A percentile compares a stretch with the other conserved stretches of the same genome.
Evolutionary conservation across 2,329 filamentous ascomycete species (phyloP).

Genomic region (Fusarium nanum): DNA sequence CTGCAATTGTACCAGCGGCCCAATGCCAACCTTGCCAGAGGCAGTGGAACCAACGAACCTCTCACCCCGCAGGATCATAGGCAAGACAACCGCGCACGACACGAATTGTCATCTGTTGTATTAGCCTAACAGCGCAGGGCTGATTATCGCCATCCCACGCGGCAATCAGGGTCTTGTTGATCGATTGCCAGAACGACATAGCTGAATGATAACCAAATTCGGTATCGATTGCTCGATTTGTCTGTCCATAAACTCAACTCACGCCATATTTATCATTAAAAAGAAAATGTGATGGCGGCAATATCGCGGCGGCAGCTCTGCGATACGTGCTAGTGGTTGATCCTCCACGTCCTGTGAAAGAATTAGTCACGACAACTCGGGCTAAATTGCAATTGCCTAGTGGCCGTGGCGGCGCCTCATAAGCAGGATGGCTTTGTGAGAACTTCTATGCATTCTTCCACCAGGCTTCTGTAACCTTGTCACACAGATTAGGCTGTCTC

Average conservation of each 20-base stretch:
- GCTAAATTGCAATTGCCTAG: constrained; percentile 28
- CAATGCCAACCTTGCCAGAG: constrained; percentile 11
- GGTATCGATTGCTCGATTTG: constrained; percentile 16
- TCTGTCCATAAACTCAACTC: constrained; percentile 34
- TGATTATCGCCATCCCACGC: constrained; percentile 19
- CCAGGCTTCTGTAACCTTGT: constrained; percentile 35
- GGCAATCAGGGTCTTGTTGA: constrained; percentile 6
- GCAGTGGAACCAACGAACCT: constrained; percentile 37
- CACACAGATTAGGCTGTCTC: constrained; percentile 30
- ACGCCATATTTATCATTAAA: constrained; percentile 40
- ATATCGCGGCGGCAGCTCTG: constrained; percentile 16
- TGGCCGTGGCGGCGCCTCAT: constrained; percentile 28
- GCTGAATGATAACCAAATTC: constrained; percentile 16
- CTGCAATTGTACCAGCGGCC: constrained; percentile 17
- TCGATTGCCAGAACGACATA: constrained; percentile 22
- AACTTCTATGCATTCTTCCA: constrained; percentile 48
- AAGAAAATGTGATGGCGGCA: constrained; percentile 26
- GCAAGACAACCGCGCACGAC: constrained; percentile 31
- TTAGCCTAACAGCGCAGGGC: constrained; percentile 22
- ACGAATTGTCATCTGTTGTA: constrained; percentile 20
- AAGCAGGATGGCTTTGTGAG: constrained; percentile 21
- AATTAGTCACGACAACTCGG: constrained; percentile 13
- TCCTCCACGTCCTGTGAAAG: background rate
- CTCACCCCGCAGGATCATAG: constrained; percentile 36
- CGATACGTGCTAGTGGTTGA: constrained; percentile 20